Percentiles rank a stretch among this genome's conserved stretches.
Conservation (phyloP, 345 rosid genomes). For the Eucalyptus albens region DNA sequence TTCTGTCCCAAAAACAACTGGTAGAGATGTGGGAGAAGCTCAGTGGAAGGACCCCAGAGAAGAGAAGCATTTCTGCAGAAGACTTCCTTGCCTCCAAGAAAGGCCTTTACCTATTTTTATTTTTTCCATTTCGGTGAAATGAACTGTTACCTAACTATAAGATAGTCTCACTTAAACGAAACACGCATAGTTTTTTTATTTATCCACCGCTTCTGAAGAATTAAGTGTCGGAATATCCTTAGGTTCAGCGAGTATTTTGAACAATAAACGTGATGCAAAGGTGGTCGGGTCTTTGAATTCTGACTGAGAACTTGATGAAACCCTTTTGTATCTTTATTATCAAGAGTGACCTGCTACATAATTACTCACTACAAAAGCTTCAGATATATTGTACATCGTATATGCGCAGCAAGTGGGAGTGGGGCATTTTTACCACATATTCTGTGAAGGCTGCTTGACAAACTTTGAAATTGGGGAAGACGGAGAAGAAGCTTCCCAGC, state of each 20-base stretch:
- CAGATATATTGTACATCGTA: neutral
- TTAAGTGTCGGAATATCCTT: neutral
- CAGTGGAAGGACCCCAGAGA: constrained; percentile 24
- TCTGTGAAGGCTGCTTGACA: constrained; percentile 67
- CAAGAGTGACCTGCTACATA: neutral
- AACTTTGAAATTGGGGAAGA: neutral
- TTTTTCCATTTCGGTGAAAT: neutral
- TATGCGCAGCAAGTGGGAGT: constrained; percentile 41
- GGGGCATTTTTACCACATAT: constrained; percentile 78
- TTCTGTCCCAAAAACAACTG: neutral
- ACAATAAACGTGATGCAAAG: neutral
- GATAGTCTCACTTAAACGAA: neutral
- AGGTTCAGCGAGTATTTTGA: neutral
- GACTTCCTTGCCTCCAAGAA: constrained; percentile 59
- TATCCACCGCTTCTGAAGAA: neutral
- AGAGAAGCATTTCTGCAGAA: constrained; percentile 20
- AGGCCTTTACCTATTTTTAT: constrained; percentile 4
- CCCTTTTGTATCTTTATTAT: neutral
- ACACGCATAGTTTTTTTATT: neutral
- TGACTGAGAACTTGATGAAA: neutral
- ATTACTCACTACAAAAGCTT: neutral
- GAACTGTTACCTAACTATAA: neutral
- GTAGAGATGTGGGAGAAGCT: constrained; percentile 70
- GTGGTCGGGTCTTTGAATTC: neutral
- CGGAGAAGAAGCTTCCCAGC: constrained; percentile 59